Conservation (phyloP, 2,329 filamentous ascomycete genomes). For the Ophiostoma tasmaniense region DNA sequence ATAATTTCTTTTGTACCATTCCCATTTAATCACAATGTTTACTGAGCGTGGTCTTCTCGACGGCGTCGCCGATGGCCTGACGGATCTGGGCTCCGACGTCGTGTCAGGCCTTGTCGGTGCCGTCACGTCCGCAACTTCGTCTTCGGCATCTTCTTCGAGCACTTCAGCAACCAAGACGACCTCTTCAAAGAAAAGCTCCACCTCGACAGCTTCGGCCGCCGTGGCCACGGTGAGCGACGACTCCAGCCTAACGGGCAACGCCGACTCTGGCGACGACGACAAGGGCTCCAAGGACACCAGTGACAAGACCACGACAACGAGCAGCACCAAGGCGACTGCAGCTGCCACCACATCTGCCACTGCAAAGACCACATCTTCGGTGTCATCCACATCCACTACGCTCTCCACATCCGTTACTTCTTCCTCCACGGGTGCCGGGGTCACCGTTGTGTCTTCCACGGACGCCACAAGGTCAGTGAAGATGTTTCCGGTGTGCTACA, state of each 20-base stretch:
- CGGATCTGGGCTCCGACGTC: not conserved
- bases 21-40: conserved; percentile 6
- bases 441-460: not conserved
- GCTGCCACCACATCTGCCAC: not conserved
- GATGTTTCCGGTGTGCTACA: not conserved
- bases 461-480: conserved; percentile 4
- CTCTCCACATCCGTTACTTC: not conserved
- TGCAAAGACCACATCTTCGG: not conserved
- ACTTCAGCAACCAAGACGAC: not conserved
- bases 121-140: not conserved
- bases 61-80: conserved; percentile 3
- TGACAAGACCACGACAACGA: not conserved
- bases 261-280: not conserved
- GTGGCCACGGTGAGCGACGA: not conserved
- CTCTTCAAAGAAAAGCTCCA: not conserved
- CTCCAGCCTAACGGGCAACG: conserved; percentile 8
- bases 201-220: not conserved
- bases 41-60: conserved; percentile 9
- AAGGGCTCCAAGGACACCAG: not conserved
- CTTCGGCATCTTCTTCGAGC: not conserved
- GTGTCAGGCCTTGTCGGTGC: conserved; percentile 6
- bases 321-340: not conserved
- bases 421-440: not conserved
- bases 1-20: conserved; percentile 3
- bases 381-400: not conserved